Conservation (phyloP, 768 basidiomycete species). For the Paxillus involutus region DNA sequence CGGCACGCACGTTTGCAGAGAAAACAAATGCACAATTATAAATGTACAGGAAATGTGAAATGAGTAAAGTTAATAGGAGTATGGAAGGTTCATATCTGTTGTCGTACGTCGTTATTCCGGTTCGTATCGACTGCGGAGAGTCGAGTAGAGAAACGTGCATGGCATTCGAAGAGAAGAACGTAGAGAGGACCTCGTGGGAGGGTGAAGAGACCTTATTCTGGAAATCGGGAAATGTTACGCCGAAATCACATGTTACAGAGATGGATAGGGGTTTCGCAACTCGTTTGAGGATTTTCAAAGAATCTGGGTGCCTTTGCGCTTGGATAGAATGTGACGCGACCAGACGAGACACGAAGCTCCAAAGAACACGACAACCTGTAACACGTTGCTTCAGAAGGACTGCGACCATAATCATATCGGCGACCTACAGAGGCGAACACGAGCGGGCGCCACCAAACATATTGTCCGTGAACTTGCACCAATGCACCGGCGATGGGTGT, state of each 20-base stretch:
- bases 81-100: neutral
- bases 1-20: neutral
- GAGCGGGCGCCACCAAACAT: slow-evolving; percentile 42
- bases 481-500: slow-evolving; percentile 55
- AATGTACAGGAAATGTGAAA: neutral
- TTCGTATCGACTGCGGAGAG: neutral
- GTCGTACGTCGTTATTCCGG: neutral
- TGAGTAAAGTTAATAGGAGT: neutral
- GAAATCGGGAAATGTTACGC: too few species aligned
- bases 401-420: neutral
- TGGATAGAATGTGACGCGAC: slow-evolving; percentile 4
- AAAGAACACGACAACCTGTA: slow-evolving; percentile 12
- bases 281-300: neutral
- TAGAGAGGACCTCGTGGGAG: neutral
- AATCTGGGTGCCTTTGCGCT: slow-evolving; percentile 6
- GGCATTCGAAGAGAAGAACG: neutral
- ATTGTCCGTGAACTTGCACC: slow-evolving; percentile 32
- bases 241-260: neutral
- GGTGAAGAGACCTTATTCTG: too few species aligned
- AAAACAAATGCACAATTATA: neutral
- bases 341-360: slow-evolving; percentile 7
- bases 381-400: neutral
- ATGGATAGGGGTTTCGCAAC: neutral
- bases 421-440: slow-evolving; percentile 44
- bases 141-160: neutral